phyloP scores from a whole-genome alignment of 2,329 filamentous ascomycete species.

The Pestalotiopsis sp. region DNA sequence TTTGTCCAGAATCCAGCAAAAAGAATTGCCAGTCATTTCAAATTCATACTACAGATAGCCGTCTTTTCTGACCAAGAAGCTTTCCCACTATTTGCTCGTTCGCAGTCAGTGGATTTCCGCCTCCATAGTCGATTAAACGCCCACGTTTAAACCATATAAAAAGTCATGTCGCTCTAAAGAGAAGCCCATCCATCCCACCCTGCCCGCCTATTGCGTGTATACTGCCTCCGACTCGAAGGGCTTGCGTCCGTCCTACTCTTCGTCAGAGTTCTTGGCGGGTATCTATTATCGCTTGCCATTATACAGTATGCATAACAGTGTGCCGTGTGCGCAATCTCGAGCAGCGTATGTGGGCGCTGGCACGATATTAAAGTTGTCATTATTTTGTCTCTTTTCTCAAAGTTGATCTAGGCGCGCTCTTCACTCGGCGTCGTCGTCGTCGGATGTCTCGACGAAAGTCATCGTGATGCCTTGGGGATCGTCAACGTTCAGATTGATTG shows the following conservation, averaged over 20 bases:
- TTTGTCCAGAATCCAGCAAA: constrained; percentile 4
- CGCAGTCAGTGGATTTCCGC: constrained; percentile 5
- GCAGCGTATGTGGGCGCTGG: neutral
- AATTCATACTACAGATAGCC: constrained; percentile 19
- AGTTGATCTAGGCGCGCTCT: neutral
- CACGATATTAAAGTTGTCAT: constrained; percentile 8
- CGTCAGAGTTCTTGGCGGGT: neutral
- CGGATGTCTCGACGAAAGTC: constrained; percentile 47
- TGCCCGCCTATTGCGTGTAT: neutral
- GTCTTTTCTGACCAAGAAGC: neutral
- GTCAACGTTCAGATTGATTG: constrained; percentile 47
- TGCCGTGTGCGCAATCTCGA: neutral
- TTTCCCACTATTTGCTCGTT: neutral
- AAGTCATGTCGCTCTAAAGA: constrained; percentile 10
- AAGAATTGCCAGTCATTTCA: neutral
- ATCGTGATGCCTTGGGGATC: constrained; percentile 47
- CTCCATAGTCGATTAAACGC: neutral
- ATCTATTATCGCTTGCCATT: constrained; percentile 6
- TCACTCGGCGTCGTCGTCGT: constrained; percentile 27
- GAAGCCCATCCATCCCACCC: neutral
- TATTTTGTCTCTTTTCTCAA: neutral
- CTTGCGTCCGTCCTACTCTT: neutral
- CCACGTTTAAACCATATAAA: neutral
- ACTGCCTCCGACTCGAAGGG: neutral
- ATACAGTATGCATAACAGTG: constrained; percentile 2